Conservation (phyloP, 164 flowering plant genomes). For the Sedum album region DNA sequence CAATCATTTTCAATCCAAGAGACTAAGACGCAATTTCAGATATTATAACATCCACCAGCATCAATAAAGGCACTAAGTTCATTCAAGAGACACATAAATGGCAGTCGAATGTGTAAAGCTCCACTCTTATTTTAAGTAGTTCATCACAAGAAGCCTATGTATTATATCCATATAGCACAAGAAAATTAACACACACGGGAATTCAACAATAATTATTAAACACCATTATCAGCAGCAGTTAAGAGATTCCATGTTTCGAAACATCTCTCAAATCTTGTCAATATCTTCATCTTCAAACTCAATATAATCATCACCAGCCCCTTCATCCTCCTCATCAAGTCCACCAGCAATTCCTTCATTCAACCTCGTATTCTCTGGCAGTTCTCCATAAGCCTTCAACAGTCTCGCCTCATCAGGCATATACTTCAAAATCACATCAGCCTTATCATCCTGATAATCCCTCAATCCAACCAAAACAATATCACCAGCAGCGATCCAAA, state of each 20-base stretch:
- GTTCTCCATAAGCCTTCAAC: constrained; percentile 55
- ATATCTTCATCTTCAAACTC: constrained; percentile 65
- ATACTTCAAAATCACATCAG: constrained; percentile 59
- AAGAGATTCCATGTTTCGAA: neutral
- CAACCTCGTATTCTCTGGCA: constrained; percentile 46
- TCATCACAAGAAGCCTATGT: too few species aligned
- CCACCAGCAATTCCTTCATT: constrained; percentile 54
- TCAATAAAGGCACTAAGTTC: too few species aligned
- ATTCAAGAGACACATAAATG: too few species aligned
- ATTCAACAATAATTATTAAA: neutral
- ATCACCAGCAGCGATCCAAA: constrained; percentile 67
- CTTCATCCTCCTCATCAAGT: constrained; percentile 47
- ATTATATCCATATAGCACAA: too few species aligned
- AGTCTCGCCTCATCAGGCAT: constrained; percentile 62
- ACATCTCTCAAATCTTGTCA: constrained; percentile 35
- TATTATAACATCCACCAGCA: too few species aligned
- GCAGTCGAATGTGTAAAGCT: too few species aligned
- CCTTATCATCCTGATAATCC: constrained; percentile 65
- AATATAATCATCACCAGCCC: constrained; percentile 34
- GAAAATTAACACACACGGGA: too few species aligned
- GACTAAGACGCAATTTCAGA: too few species aligned
- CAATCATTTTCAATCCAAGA: too few species aligned
- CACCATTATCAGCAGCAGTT: neutral
- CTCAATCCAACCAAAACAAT: constrained; percentile 55
- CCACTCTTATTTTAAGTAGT: too few species aligned